phyloP scores from a whole-genome alignment of 2,329 filamentous ascomycete species.

The Clarireedia homoeocarpa region DNA sequence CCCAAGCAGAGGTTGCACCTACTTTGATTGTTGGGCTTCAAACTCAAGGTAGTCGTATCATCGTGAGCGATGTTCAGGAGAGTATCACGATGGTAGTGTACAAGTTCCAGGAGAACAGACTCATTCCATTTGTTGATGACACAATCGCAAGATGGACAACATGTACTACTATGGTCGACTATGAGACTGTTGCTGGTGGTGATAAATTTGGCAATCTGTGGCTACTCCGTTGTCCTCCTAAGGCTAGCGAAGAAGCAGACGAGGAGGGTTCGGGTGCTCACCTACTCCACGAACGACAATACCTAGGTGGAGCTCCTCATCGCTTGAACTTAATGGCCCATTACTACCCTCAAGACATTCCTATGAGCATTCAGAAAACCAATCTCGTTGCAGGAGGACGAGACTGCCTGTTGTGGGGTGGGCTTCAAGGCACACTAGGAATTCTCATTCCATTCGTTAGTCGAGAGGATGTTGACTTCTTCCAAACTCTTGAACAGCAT shows the following conservation, averaged over 20 bases:
- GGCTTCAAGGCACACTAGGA: constrained; percentile 88
- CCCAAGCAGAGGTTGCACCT: constrained; percentile 70
- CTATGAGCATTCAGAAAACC: constrained; percentile 82
- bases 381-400: constrained; percentile 85
- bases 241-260: constrained; percentile 82
- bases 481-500: constrained; percentile 87
- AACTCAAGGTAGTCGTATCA: constrained; percentile 82
- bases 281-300: constrained; percentile 81
- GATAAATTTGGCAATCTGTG: constrained; percentile 98
- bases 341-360: constrained; percentile 86
- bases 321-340: constrained; percentile 80
- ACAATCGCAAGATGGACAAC: constrained; percentile 85
- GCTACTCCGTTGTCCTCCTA: constrained; percentile 79
- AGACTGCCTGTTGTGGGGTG: constrained; percentile 87
- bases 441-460: constrained; percentile 87
- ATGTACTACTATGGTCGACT: constrained; percentile 89
- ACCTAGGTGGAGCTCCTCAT: constrained; percentile 83
- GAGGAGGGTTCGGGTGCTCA: constrained; percentile 87
- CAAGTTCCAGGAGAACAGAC: constrained; percentile 81
- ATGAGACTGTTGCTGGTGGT: constrained; percentile 87
- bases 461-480: constrained; percentile 94
- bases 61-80: constrained; percentile 89
- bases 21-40: constrained; percentile 84
- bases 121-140: constrained; percentile 93
- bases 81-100: constrained; percentile 89